A percentile compares a stretch with the other conserved stretches of the same genome.
Conservation (phyloP, 768 basidiomycete genomes). For the Lactarius sanguifluus region DNA sequence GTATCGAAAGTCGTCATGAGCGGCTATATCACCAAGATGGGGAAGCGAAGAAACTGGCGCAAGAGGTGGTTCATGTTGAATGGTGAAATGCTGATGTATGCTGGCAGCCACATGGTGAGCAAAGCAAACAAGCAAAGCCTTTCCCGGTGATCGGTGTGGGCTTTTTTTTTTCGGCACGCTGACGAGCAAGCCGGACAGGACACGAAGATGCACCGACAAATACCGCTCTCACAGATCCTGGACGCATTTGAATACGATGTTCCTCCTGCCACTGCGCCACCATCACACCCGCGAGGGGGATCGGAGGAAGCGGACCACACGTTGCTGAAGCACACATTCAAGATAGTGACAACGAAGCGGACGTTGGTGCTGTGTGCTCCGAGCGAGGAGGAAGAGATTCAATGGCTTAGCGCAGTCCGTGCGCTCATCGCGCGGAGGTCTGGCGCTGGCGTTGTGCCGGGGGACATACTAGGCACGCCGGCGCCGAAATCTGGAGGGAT, state of each 20-base stretch:
- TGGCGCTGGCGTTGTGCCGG: slow-evolving; percentile 37
- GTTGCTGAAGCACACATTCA: slow-evolving; percentile 69
- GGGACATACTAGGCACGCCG: slow-evolving; percentile 31
- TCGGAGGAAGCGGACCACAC: slow-evolving; percentile 43
- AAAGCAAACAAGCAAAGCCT: neutral
- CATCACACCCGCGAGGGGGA: slow-evolving; percentile 39
- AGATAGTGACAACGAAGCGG: slow-evolving; percentile 93
- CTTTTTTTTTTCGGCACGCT: neutral
- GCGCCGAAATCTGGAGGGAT: slow-evolving; percentile 24
- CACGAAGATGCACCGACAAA: slow-evolving; percentile 81
- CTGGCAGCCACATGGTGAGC: slow-evolving; percentile 92
- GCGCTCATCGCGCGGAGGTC: slow-evolving; percentile 79
- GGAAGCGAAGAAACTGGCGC: slow-evolving; percentile 91
- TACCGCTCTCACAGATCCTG: slow-evolving; percentile 80
- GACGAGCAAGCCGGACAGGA: slow-evolving; percentile 53
- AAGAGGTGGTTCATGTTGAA: slow-evolving; percentile 98
- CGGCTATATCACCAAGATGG: slow-evolving; percentile 97
- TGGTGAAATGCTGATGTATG: slow-evolving; percentile 83
- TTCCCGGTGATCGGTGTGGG: slow-evolving; percentile 19
- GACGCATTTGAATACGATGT: slow-evolving; percentile 90
- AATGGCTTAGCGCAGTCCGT: slow-evolving; percentile 93
- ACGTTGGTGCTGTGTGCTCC: slow-evolving; percentile 90
- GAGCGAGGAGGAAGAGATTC: slow-evolving; percentile 96
- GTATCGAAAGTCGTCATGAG: slow-evolving; percentile 77
- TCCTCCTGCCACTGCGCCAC: slow-evolving; percentile 45